Base-by-base conservation (phyloP, 2,329 filamentous ascomycete species). In the Aureobasidium uvarum region DNA sequence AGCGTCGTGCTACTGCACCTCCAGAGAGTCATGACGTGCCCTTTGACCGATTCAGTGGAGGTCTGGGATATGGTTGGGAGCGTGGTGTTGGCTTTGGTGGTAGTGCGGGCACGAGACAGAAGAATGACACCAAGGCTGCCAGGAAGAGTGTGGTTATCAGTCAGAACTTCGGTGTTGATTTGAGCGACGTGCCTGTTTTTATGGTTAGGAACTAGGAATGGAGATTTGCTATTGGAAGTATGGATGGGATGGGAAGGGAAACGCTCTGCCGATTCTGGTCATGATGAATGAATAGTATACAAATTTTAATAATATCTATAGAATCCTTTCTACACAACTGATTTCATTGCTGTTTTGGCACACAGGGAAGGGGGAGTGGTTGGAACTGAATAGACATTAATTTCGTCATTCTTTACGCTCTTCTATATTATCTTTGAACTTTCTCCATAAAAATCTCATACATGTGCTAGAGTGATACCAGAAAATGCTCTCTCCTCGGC, bases 181-280 rank as follows among this genome's bases (percentile, higher is more conserved):
- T 78, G 65, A 77, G 75, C 50, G 77, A 78, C 69, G 72, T 78
- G 51, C 77, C 77, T 3, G 73, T 78, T 2, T 78, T 77, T 65
- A 68, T 78, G 69, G 48, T 63, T 11, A 63, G 48, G 16, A 46
- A 63, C 65, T 66, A 69, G 71, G 66, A 31, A 16, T 39, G 36
- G 31, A 39, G 16, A 11, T 41, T 33, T 23, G 25, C 5, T 46
- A 39, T 3, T 20, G 33, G 16, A 38, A 14, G n/a, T 14, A 41
- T 25, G 39, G 38, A 56, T 16, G 54, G 25, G 13, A 38, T 51
- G 55, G 38, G 20, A 54, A 8, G 31, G 28, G 18, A 55, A 8
- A 11, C 36, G 31, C 14, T 20, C 3, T 39, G n/a, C 31, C 16
- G 16, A 11, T 10, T 33, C 33, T 50, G 58, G 38, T 25, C n/a